A percentile compares a stretch with the other conserved stretches of the same genome.
phyloP scores from a whole-genome alignment of 73 alveolate species.

The Blepharisma stoltei region DNA sequence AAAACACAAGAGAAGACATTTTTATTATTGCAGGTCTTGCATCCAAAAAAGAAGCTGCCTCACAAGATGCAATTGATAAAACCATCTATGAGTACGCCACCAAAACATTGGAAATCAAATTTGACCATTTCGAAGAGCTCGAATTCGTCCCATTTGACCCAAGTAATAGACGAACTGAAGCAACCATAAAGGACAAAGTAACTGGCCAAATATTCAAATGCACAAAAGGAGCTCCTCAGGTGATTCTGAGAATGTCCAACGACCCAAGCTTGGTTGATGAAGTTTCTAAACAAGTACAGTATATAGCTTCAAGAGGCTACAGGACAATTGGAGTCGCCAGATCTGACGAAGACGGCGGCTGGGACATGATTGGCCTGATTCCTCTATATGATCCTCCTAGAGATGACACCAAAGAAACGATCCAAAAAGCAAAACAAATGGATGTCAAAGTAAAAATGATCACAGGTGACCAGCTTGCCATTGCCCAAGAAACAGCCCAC shows the following conservation, averaged over 20 bases:
- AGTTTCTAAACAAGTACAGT: conserved; percentile 20
- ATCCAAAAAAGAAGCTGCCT: background rate
- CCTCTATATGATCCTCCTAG: conserved; percentile 35
- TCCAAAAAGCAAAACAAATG: conserved; percentile 2
- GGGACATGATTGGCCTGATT: conserved; percentile 29
- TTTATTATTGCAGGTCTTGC: conserved; percentile 33
- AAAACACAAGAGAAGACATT: conserved; percentile 17
- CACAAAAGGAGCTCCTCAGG: conserved; percentile 39
- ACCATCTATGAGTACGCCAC: conserved; percentile 5
- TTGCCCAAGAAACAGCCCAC: conserved; percentile 56
- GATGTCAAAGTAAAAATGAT: conserved; percentile 52
- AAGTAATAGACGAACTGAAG: conserved; percentile 20
- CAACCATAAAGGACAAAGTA: background rate
- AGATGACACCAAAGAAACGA: conserved; percentile 34
- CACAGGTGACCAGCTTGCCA: conserved; percentile 59
- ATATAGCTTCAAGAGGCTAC: conserved; percentile 28
- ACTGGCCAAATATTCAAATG: conserved; percentile 17
- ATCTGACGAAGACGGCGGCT: background rate
- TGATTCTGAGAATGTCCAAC: conserved; percentile 6
- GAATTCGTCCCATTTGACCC: conserved; percentile 34
- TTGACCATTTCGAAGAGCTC: conserved; percentile 21
- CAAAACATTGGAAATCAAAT: background rate
- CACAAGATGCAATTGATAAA: conserved; percentile 32
- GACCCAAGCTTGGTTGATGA: conserved; percentile 12
- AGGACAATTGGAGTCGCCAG: conserved; percentile 30